phyloP scores from a whole-genome alignment of 768 basidiomycete genomes.

The Hygrophoropsis aurantiaca region DNA sequence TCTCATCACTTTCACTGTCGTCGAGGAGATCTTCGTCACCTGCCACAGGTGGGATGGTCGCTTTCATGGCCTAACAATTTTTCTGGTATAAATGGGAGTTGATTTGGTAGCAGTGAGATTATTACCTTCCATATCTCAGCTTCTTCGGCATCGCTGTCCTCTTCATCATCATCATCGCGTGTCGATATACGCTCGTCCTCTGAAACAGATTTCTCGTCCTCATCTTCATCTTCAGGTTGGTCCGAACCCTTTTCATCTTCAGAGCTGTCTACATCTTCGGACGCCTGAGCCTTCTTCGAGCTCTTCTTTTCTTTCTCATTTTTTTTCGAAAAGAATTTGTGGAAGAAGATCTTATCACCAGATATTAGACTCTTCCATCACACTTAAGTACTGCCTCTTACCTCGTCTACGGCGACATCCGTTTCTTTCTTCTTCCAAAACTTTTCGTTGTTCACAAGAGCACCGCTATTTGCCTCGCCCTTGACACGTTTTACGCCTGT shows the following conservation, averaged over 20 bases:
- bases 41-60: conserved; percentile 66
- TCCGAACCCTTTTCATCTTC: conserved; percentile 31
- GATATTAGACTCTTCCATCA: conserved; percentile 14
- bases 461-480: conserved; percentile 49
- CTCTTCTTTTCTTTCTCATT: conserved; percentile 52
- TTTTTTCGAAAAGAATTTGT: conserved; percentile 83
- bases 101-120: neutral
- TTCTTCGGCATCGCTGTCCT: conserved; percentile 53
- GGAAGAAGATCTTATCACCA: conserved; percentile 73
- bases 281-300: conserved; percentile 36
- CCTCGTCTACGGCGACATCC: conserved; percentile 87
- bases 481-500: conserved; percentile 70
- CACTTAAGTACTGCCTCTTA: too few relatives aligned
- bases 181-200: conserved; percentile 28
- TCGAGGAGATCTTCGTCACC: conserved; percentile 49
- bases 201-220: conserved; percentile 17
- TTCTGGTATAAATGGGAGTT: neutral
- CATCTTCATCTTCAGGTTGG: conserved; percentile 25
- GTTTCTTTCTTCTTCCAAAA: conserved; percentile 70
- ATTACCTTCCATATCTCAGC: conserved; percentile 87
- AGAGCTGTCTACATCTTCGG: conserved; percentile 29
- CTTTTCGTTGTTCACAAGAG: conserved; percentile 67
- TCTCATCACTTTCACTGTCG: conserved; percentile 37
- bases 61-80: conserved; percentile 88
- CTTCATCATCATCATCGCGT: conserved; percentile 42